Evolutionary conservation across 208 protist species (phyloP), one percentile per base, ranked within the genome.

Genomic region (Hexamita inflata): DNA sequence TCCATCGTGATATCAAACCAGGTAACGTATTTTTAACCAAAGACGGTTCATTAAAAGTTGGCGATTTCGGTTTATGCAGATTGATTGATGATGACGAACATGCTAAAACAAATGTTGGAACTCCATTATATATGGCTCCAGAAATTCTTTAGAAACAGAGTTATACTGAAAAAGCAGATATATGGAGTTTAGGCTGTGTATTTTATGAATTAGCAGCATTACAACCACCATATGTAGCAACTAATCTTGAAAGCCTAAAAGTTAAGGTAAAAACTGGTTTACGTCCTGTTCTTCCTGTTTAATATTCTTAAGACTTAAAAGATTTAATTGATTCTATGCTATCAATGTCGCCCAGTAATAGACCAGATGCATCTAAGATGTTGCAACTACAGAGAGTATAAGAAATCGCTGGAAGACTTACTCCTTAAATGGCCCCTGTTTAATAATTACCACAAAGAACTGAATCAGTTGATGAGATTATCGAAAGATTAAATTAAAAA

Each of bases 1-100:
- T 83, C 29, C 80, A 85, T 68, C 59, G 79, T 26, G 84, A 87
- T 66, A 81, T 86, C 28, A 87, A 87, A 74, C 82, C 84, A 26
- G 78, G 78, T 7, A 87, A 87, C 32, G 80, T 87, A 15, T 84
- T 85, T 57, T 32, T 86, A 26, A 58, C 40, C 39, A 35, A 39
- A 9, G 42, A 73, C 58, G 67, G 61, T 1, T 58, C 59, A 2
- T 38, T 84, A 35, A 87, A 87, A 59, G 45, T 87, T 13, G 84
- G 84, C 28, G 84, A 87, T 45, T 83, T 87, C n/a, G 84, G 84
- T 9, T 73, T 87, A 32, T 83, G 66, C 29, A 49, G 83, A 38
- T n/a, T 70, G 26, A 40, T 87, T 1, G 38, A 29, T n/a, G 59
- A 62, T 15, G 38, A 73, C 35, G 74, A 38, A 28, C 53, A 60